A percentile compares a stretch with the other conserved stretches of the same genome.
These are phyloP conservation scores for Hypoxylon sp. DNA, from an alignment of 2,329 filamentous ascomycete genomes.

Conservation along the genomic window DNA sequence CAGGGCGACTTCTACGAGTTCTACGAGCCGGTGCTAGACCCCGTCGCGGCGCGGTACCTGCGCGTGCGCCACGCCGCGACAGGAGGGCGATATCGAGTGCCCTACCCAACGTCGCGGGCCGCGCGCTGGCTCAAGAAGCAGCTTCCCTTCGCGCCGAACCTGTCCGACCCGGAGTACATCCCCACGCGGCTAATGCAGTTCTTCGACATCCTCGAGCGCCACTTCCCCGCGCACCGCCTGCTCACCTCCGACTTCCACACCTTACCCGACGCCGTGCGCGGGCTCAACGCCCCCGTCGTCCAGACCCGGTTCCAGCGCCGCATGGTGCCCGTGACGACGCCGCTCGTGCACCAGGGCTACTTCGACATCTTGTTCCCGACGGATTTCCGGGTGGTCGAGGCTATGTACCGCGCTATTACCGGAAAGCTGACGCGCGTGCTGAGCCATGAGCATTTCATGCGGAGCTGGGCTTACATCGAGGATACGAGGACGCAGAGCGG, in stretches of 20 bases:
- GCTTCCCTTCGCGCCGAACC: constrained; percentile 80
- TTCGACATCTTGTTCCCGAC: constrained; percentile 99
- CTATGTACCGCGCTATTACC: constrained; percentile 92
- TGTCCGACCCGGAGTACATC: constrained; percentile 90
- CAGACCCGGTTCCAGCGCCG: constrained; percentile 91
- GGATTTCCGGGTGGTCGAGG: constrained; percentile 90
- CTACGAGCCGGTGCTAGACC: constrained; percentile 85
- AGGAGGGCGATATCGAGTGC: constrained; percentile 72
- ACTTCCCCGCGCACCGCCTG: constrained; percentile 91
- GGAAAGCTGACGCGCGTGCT: constrained; percentile 89
- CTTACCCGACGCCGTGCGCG: constrained; percentile 85
- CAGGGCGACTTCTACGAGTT: constrained; percentile 96
- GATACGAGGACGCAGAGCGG: constrained; percentile 91
- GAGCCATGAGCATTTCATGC: constrained; percentile 92
- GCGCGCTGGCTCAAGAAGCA: constrained; percentile 74
- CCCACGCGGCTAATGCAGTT: constrained; percentile 97
- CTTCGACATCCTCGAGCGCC: constrained; percentile 89
- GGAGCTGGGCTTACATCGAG: constrained; percentile 89
- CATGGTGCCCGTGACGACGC: constrained; percentile 91
- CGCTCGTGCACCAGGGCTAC: constrained; percentile 96
- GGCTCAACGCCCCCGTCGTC: constrained; percentile 93
- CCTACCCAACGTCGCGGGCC: constrained; percentile 66
- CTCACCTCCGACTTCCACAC: constrained; percentile 92
- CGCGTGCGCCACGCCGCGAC: constrained; percentile 86
- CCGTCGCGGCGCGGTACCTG: constrained; percentile 85